A percentile compares a stretch with the other conserved stretches of the same genome.
Conservation (phyloP, 495 filamentous ascomycete genomes). For the Astrothelium macrocarpum region DNA sequence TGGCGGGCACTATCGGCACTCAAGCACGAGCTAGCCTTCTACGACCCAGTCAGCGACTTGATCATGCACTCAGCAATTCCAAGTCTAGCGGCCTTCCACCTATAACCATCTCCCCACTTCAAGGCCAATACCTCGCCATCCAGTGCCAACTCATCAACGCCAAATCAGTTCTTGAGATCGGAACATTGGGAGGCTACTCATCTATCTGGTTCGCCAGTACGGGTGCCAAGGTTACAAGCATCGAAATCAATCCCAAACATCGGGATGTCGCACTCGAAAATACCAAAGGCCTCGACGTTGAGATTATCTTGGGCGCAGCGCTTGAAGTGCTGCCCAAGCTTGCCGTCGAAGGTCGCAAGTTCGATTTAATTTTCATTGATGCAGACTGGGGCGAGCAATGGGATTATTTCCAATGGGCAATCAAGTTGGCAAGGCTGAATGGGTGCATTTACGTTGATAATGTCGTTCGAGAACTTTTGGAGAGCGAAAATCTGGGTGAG, state of each 20-base stretch:
- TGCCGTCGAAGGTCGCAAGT: slow-evolving; percentile 31
- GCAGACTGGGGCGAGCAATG: slow-evolving; percentile 41
- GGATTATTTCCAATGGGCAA: slow-evolving; percentile 40
- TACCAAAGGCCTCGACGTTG: slow-evolving; percentile 30
- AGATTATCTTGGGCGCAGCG: slow-evolving; percentile 38
- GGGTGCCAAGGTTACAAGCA: slow-evolving; percentile 36
- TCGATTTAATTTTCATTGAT: slow-evolving; percentile 46
- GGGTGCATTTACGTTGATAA: slow-evolving; percentile 42
- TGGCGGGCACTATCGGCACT: not conserved
- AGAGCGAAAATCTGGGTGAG: slow-evolving; percentile 13
- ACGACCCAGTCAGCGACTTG: slow-evolving; percentile 10
- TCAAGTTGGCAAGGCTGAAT: slow-evolving; percentile 30
- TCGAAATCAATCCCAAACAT: slow-evolving; percentile 37
- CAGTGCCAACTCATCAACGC: slow-evolving; percentile 29
- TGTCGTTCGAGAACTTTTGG: slow-evolving; percentile 33
- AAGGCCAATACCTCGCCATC: slow-evolving; percentile 39
- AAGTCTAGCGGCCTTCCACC: slow-evolving; percentile 15
- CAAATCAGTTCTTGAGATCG: slow-evolving; percentile 41
- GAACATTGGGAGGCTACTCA: slow-evolving; percentile 44
- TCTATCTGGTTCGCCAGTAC: slow-evolving; percentile 42
- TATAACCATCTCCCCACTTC: slow-evolving; percentile 33
- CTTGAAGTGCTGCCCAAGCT: slow-evolving; percentile 38
- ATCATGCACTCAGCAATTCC: slow-evolving; percentile 13
- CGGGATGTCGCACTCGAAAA: slow-evolving; percentile 39
- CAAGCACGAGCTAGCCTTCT: slow-evolving; percentile 8